phyloP scores from a whole-genome alignment of 495 filamentous ascomycete genomes.

The Neurospora terricola region DNA sequence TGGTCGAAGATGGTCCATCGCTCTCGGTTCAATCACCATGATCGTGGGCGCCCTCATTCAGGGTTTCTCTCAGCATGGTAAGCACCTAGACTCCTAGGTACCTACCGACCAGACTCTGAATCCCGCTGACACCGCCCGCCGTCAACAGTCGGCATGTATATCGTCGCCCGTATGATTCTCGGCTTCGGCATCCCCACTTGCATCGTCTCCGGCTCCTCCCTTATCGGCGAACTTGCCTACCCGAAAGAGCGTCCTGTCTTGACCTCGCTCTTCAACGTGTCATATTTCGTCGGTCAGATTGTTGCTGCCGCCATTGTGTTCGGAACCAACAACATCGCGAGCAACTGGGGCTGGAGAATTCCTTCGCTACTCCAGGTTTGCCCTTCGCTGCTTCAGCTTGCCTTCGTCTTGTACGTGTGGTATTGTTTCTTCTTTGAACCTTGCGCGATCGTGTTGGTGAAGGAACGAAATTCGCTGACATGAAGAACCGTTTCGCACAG shows the following conservation, averaged over 20 bases:
- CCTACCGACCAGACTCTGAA: not conserved
- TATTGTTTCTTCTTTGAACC: not conserved
- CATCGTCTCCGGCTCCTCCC: slow-evolving; percentile 52
- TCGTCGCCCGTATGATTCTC: slow-evolving; percentile 54
- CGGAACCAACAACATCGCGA: slow-evolving; percentile 46
- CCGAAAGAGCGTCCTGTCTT: slow-evolving; percentile 57
- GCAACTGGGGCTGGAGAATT: slow-evolving; percentile 56
- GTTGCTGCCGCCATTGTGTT: slow-evolving; percentile 50
- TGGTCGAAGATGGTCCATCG: slow-evolving; percentile 48
- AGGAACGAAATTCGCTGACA: not conserved
- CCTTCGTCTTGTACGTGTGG: slow-evolving; percentile 33
- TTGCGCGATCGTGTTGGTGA: not conserved
- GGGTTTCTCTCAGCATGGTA: slow-evolving; percentile 32
- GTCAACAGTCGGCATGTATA: slow-evolving; percentile 46
- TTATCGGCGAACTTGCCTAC: slow-evolving; percentile 57
- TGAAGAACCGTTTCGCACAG: slow-evolving; percentile 14
- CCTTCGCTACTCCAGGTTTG: slow-evolving; percentile 49
- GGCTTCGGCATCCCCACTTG: slow-evolving; percentile 57
- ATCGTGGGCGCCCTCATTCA: slow-evolving; percentile 46
- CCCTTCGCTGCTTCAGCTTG: slow-evolving; percentile 49
- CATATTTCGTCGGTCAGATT: slow-evolving; percentile 55
- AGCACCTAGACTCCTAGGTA: not conserved
- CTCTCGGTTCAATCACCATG: slow-evolving; percentile 48
- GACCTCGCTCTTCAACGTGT: slow-evolving; percentile 58
- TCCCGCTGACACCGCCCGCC: not conserved